Conservation (phyloP, 2,329 filamentous ascomycete genomes). For the Pleochaeta shiraiana region DNA sequence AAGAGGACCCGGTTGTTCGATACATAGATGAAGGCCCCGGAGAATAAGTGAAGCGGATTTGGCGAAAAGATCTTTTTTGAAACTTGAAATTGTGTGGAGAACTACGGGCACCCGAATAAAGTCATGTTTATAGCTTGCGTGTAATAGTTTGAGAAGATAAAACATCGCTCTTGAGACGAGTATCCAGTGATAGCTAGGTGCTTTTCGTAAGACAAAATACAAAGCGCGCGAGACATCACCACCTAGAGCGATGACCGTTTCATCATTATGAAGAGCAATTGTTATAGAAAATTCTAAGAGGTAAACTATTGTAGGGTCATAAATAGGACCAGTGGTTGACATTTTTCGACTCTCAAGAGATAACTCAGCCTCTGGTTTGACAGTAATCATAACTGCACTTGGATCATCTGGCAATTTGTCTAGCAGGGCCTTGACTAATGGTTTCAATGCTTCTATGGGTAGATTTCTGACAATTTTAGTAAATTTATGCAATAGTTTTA, state of each 20-base stretch:
- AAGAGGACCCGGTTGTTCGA: slow-evolving; percentile 53
- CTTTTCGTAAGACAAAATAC: slow-evolving; percentile 63
- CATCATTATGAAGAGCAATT: slow-evolving; percentile 51
- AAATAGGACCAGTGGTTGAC: slow-evolving; percentile 35
- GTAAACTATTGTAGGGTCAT: slow-evolving; percentile 75
- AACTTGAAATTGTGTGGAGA: slow-evolving; percentile 74
- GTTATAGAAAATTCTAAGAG: slow-evolving; percentile 80
- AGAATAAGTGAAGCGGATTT: slow-evolving; percentile 57
- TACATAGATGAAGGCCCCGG: slow-evolving; percentile 59
- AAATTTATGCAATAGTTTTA: background rate
- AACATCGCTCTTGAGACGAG: slow-evolving; percentile 66
- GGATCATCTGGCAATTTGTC: slow-evolving; percentile 73
- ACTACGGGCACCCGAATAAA: slow-evolving; percentile 84
- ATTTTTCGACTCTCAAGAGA: slow-evolving; percentile 37
- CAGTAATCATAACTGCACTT: slow-evolving; percentile 59
- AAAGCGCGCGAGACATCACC: slow-evolving; percentile 61
- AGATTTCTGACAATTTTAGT: slow-evolving; percentile 28
- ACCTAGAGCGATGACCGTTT: slow-evolving; percentile 50
- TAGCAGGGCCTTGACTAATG: slow-evolving; percentile 51
- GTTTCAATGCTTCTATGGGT: slow-evolving; percentile 33
- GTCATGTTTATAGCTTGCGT: slow-evolving; percentile 72
- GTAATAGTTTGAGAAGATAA: slow-evolving; percentile 65
- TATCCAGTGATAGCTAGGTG: slow-evolving; percentile 58
- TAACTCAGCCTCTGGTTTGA: slow-evolving; percentile 63
- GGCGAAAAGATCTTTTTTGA: slow-evolving; percentile 55